Percentiles rank a stretch among this genome's conserved stretches.
These are phyloP conservation scores for Tilletia indica DNA, from an alignment of 1,284 basidiomycete species.

Conservation along the genomic window DNA sequence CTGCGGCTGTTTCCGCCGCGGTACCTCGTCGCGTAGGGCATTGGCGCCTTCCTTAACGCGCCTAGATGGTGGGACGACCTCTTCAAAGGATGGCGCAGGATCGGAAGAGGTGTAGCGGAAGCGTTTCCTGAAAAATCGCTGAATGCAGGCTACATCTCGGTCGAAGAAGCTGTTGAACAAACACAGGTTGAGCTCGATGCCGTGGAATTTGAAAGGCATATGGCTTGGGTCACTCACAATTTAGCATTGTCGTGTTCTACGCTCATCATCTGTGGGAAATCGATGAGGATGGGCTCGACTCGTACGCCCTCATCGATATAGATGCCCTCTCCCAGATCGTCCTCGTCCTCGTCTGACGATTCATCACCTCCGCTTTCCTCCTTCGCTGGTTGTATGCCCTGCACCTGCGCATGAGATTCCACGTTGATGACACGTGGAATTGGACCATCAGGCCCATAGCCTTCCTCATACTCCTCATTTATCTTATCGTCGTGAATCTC, in stretches of 20 bases:
- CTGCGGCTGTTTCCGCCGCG: constrained; percentile 38
- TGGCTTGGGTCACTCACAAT: constrained; percentile 64
- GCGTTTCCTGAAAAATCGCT: constrained; percentile 84
- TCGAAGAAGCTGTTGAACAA: constrained; percentile 93
- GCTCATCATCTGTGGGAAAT: constrained; percentile 99
- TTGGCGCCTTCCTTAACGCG: constrained; percentile 16
- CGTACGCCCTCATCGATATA: constrained; percentile 72
- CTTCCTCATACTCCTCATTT: constrained; percentile 17
- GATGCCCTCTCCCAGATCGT: constrained; percentile 55
- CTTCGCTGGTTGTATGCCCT: neutral
- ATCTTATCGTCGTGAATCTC: constrained; percentile 43
- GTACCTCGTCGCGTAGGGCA: constrained; percentile 60
- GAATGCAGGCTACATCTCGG: constrained; percentile 93
- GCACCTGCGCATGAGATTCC: neutral
- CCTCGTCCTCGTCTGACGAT: constrained; percentile 24
- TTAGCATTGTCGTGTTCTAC: constrained; percentile 95
- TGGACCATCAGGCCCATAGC: constrained; percentile 20
- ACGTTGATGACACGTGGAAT: neutral
- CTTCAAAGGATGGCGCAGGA: constrained; percentile 66
- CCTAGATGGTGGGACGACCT: constrained; percentile 34
- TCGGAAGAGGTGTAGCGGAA: constrained; percentile 84
- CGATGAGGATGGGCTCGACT: constrained; percentile 85
- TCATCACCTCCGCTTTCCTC: constrained; percentile 23
- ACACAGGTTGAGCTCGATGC: neutral
- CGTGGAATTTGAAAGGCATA: too few relatives aligned